Conservation (phyloP, 2,329 filamentous ascomycete genomes). For the Phialocephala sp. region DNA sequence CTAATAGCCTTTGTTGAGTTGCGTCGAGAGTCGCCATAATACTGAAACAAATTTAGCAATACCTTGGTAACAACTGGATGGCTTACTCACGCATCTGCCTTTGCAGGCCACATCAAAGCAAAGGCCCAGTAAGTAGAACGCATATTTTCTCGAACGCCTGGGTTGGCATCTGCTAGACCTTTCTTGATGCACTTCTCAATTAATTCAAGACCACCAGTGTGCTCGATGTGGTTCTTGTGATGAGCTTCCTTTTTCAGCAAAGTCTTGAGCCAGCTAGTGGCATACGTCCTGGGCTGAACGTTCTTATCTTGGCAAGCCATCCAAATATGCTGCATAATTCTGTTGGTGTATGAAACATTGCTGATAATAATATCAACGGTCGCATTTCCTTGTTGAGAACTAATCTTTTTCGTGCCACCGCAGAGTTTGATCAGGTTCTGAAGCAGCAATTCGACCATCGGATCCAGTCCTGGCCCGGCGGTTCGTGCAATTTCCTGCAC, state of each 20-base stretch:
- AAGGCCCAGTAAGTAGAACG: constrained; percentile 88
- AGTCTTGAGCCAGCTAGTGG: constrained; percentile 82
- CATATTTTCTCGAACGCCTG: constrained; percentile 85
- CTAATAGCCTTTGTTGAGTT: constrained; percentile 78
- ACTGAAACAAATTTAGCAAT: constrained; percentile 48
- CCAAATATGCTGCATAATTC: constrained; percentile 86
- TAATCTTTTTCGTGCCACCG: constrained; percentile 90
- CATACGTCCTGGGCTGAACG: constrained; percentile 80
- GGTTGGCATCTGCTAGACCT: constrained; percentile 87
- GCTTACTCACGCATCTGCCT: constrained; percentile 71
- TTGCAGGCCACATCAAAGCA: constrained; percentile 75
- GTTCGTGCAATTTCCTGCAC: constrained; percentile 83
- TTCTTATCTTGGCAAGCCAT: constrained; percentile 91
- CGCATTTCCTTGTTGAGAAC: constrained; percentile 79
- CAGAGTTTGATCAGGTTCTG: constrained; percentile 90
- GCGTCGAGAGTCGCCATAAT: constrained; percentile 80
- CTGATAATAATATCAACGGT: constrained; percentile 83
- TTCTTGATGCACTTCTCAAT: constrained; percentile 90
- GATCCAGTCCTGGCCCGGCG: constrained; percentile 79
- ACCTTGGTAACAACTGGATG: background rate
- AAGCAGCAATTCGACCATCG: constrained; percentile 88
- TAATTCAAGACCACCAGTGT: constrained; percentile 79
- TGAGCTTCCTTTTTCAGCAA: constrained; percentile 76
- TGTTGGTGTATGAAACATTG: constrained; percentile 77
- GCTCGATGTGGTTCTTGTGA: constrained; percentile 84